Evolutionary conservation across 441 rosid genomes (phyloP), one percentile per base, ranked within the genome.

Genomic region (Isatis lusitanica): DNA sequence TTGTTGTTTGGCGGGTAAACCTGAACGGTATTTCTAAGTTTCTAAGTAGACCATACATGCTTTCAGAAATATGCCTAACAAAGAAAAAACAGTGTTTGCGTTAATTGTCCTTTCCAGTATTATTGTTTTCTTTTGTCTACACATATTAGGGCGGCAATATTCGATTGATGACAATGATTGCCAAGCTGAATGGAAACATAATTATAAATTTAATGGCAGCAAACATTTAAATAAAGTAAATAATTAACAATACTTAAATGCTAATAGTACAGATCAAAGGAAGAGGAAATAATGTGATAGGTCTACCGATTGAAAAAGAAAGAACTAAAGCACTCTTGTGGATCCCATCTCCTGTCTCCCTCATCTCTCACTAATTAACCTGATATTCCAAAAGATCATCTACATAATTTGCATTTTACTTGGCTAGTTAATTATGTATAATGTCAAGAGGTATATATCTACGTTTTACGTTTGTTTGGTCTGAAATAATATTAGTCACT

Each of bases 291-390:
- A 69, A 80, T 82, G 82, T 65, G 74, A 70, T 73, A 61, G 79
- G 78, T 71, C 80, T 65, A 66, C 67, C 47, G 47, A 76, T 63
- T 0, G 80, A 82, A 77, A 81, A 80, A 80, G 72, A 78, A 67
- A 75, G 74, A 77, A 78, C 75, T 80, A 88, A 85, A 85, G 84
- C 88, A 83, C 42, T 79, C 53, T 68, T 78, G 62, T 70, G 56
- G 87, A 86, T 61, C 88, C 89, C 85, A 75, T 79, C 10, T 21
- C 85, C 73, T 78, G 90, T 88, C 93, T 78, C 82, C 79, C 64
- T 77, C 80, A 72, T 38, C 21, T 66, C 46, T 71, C 80, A 72
- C 76, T 71, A 28, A 53, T 53, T 71, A 76, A 69, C 39, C 40
- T 26, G 35, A 63, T 60, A 53, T 56, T 30, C 58, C 26, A 31